Conservation (phyloP, 2,329 filamentous ascomycete genomes). For the Thelonectria olida region DNA sequence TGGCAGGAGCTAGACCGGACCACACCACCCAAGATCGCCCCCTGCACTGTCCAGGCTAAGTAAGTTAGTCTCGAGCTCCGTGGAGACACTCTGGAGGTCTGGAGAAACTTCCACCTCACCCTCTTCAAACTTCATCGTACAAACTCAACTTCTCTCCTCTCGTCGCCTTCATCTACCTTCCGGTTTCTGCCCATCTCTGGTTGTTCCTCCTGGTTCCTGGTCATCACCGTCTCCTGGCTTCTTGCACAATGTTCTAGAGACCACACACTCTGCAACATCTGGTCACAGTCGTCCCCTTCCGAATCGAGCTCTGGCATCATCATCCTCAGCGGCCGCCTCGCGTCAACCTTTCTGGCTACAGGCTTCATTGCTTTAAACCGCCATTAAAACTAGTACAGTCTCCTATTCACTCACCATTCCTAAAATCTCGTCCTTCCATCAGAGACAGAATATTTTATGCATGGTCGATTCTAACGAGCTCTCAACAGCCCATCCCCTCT, state of each 20-base stretch:
- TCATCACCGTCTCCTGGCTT: constrained; percentile 46
- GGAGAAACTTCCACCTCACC: constrained; percentile 55
- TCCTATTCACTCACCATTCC: not conserved
- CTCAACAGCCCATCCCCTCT: constrained; percentile 7
- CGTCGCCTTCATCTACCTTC: constrained; percentile 33
- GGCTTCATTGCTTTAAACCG: constrained; percentile 36
- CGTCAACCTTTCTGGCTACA: constrained; percentile 30
- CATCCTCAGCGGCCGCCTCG: constrained; percentile 20
- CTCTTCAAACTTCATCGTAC: constrained; percentile 38
- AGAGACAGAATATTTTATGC: not conserved
- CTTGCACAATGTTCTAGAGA: constrained; percentile 53
- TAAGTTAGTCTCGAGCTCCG: constrained; percentile 31
- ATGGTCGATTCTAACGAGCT: constrained; percentile 25
- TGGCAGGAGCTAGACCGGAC: constrained; percentile 7
- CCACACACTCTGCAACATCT: constrained; percentile 40
- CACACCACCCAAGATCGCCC: constrained; percentile 5
- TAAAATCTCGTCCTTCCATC: not conserved
- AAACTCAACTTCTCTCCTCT: constrained; percentile 37
- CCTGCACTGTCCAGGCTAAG: constrained; percentile 34
- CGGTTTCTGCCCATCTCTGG: constrained; percentile 50
- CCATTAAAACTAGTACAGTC: constrained; percentile 26
- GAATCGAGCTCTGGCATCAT: constrained; percentile 28
- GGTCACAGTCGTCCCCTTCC: constrained; percentile 33
- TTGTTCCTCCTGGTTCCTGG: constrained; percentile 52
- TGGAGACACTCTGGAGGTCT: constrained; percentile 46